Conservation (phyloP, 768 basidiomycete genomes). For the Thelephora ganbajun region DNA sequence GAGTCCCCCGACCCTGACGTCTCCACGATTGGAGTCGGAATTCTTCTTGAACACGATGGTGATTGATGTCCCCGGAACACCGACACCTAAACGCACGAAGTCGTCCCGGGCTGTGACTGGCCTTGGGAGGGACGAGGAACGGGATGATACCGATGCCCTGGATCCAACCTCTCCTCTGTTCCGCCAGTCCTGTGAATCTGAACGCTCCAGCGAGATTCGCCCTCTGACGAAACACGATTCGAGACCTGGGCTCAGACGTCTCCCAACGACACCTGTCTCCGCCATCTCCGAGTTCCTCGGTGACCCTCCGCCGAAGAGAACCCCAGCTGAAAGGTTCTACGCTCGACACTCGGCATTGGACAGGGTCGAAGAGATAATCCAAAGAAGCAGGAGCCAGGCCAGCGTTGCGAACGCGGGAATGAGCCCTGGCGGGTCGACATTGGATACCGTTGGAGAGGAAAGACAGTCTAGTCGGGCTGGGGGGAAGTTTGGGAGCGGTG, state of each 20-base stretch:
- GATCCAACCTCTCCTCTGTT: too few relatives aligned
- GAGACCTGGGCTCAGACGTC: background rate
- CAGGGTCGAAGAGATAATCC: conserved; percentile 17
- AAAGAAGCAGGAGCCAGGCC: conserved; percentile 14
- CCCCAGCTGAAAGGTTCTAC: conserved; percentile 14
- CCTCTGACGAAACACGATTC: background rate
- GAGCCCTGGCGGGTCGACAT: conserved; percentile 10
- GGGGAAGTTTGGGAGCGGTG: too few relatives aligned
- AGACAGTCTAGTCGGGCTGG: background rate
- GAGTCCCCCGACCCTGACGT: conserved; percentile 44
- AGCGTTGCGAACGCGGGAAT: conserved; percentile 6
- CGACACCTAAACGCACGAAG: too few relatives aligned
- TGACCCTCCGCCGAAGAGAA: conserved; percentile 1
- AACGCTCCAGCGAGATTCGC: too few relatives aligned
- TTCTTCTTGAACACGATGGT: conserved; percentile 30
- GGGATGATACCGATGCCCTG: too few relatives aligned
- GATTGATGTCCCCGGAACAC: too few relatives aligned
- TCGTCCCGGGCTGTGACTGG: too few relatives aligned
- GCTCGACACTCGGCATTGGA: conserved; percentile 15
- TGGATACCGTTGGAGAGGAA: conserved; percentile 1
- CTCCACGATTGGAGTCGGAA: conserved; percentile 38
- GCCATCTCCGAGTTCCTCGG: background rate
- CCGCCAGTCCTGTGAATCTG: too few relatives aligned
- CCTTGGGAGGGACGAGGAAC: too few relatives aligned
- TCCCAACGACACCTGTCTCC: background rate